phyloP scores from a whole-genome alignment of 805 yeast genomes.

The Peterozyma xylosa region DNA sequence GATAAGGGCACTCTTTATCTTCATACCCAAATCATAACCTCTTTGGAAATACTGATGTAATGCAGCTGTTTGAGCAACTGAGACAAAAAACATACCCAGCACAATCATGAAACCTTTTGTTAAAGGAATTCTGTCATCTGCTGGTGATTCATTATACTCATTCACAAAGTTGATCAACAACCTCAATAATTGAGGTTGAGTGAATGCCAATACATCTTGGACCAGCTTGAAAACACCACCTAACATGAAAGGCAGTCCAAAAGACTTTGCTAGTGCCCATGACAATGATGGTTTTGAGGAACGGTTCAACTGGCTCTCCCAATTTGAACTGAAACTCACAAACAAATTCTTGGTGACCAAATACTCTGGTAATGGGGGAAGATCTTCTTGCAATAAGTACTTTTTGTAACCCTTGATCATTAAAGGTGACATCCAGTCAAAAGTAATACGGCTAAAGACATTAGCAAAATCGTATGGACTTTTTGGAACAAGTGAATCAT shows the following conservation, averaged over 20 bases:
- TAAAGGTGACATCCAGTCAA: slow-evolving; percentile 54
- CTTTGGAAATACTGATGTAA: slow-evolving; percentile 76
- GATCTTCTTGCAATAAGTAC: slow-evolving; percentile 45
- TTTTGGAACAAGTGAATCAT: slow-evolving; percentile 23
- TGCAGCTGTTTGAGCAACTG: slow-evolving; percentile 70
- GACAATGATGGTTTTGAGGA: slow-evolving; percentile 24
- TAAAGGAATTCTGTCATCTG: slow-evolving; percentile 44
- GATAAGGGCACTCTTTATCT: slow-evolving; percentile 61
- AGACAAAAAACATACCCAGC: slow-evolving; percentile 63
- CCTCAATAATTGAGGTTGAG: slow-evolving; percentile 80
- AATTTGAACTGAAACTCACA: slow-evolving; percentile 40
- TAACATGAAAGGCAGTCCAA: slow-evolving; percentile 61
- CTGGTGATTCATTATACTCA: slow-evolving; percentile 31
- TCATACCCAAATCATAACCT: slow-evolving; percentile 70
- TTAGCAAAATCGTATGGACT: slow-evolving; percentile 41
- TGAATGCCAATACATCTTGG: slow-evolving; percentile 76
- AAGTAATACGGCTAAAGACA: slow-evolving; percentile 43
- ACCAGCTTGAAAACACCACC: slow-evolving; percentile 68
- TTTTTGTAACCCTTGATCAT: slow-evolving; percentile 44
- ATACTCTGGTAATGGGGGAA: slow-evolving; percentile 70
- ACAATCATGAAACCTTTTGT: slow-evolving; percentile 74
- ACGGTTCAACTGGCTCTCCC: slow-evolving; percentile 47
- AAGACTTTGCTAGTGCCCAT: slow-evolving; percentile 55
- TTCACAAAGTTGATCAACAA: slow-evolving; percentile 55
- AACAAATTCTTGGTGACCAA: slow-evolving; percentile 51